Evolutionary conservation across 176 grass and related monocot species (phyloP).

Genomic region (Metroxylon sagu): DNA sequence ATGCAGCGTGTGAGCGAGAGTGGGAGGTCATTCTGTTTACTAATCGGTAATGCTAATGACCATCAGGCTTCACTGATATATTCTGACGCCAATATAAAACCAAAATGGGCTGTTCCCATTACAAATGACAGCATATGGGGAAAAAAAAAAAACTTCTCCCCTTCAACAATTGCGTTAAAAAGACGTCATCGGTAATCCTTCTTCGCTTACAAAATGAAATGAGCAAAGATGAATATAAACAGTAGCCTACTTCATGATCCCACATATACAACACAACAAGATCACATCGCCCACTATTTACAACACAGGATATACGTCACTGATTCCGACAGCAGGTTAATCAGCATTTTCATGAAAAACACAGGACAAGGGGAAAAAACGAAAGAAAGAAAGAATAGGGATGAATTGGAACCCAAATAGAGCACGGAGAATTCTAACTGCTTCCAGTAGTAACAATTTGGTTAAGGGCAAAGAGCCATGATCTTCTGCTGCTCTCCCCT

Average conservation of each 20-base stretch:
- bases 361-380: slow-evolving; percentile 7
- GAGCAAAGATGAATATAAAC: not conserved
- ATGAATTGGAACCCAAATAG: no score
- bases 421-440: slow-evolving; percentile 2
- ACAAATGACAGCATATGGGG: no score
- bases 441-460: slow-evolving; percentile 50
- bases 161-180: no score
- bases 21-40: no score
- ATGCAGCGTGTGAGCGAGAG: no score
- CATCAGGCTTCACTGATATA: no score
- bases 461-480: slow-evolving; percentile 56
- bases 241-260: not conserved
- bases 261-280: not conserved
- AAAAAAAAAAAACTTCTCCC: no score
- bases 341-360: not conserved
- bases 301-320: slow-evolving; percentile 14
- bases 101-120: no score
- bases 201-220: not conserved
- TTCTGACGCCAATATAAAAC: no score
- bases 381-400: slow-evolving; percentile 1
- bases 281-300: slow-evolving; percentile 36
- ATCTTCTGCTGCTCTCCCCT: slow-evolving; percentile 41
- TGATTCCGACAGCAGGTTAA: slow-evolving; percentile 25
- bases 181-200: no score
- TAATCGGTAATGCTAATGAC: no score